Percentiles rank a stretch among this genome's conserved stretches.
These are phyloP conservation scores for Heterobasidion annosum DNA, from an alignment of 1,284 basidiomycete species.

Conservation along the genomic window DNA sequence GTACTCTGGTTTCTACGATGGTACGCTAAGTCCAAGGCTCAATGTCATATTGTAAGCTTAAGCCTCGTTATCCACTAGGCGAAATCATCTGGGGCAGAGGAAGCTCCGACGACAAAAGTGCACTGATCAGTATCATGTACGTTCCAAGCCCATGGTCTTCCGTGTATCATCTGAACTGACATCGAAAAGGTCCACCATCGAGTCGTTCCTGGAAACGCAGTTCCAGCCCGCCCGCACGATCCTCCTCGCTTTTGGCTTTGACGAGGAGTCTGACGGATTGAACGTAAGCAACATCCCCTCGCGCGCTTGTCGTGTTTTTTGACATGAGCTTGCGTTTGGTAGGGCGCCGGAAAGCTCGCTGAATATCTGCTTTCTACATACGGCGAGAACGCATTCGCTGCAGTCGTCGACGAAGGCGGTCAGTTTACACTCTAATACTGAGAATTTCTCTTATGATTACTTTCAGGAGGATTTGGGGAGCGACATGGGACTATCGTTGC, in stretches of 20 bases:
- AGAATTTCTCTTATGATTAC: neutral
- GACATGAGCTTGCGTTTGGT: neutral
- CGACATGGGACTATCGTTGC: conserved; percentile 33
- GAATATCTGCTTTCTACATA: conserved; percentile 38
- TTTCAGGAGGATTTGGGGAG: conserved; percentile 24
- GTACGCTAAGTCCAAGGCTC: conserved; percentile 7
- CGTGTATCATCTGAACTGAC: neutral
- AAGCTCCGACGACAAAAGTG: conserved; percentile 53
- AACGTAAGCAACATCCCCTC: conserved; percentile 22
- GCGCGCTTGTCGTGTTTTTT: neutral
- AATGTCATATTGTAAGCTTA: neutral
- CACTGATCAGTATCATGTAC: conserved; percentile 47
- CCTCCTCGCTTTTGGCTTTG: conserved; percentile 60
- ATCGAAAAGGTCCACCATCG: conserved; percentile 35
- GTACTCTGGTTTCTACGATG: conserved; percentile 26
- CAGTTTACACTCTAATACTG: conserved; percentile 7
- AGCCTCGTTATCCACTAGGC: conserved; percentile 16
- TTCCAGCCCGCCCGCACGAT: conserved; percentile 46
- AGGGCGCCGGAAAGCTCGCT: conserved; percentile 42
- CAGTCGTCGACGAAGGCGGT: conserved; percentile 48
- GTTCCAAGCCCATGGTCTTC: neutral
- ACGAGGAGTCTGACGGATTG: conserved; percentile 55
- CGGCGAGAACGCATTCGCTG: conserved; percentile 42
- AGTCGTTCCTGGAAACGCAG: conserved; percentile 40
- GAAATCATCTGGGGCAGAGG: conserved; percentile 57